Evolutionary conservation across 148 eudicot genomes (phyloP).

Genomic region (Nyssa sinensis): DNA sequence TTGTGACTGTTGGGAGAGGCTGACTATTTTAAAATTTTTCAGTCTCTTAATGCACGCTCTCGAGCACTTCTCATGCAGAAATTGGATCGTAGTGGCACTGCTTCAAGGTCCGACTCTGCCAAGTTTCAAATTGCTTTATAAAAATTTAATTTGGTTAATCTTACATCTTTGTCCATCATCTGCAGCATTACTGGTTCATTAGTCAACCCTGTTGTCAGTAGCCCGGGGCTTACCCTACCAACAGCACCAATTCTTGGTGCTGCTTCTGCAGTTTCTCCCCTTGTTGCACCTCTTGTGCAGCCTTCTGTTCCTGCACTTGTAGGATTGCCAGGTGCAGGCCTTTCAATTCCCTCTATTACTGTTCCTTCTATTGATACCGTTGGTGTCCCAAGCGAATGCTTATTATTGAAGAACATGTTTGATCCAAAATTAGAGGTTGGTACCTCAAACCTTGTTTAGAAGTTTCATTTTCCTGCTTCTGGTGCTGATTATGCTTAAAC

Average conservation of each 20-base stretch:
- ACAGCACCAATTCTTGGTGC: slow-evolving; percentile 39
- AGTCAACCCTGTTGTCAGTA: slow-evolving; percentile 35
- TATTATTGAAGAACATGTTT: slow-evolving; percentile 89
- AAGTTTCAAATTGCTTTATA: slow-evolving; percentile 2
- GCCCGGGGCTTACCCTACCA: slow-evolving; percentile 30
- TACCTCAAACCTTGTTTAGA: background rate
- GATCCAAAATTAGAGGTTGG: slow-evolving; percentile 79
- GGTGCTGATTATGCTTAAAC: slow-evolving; percentile 4
- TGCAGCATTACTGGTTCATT: slow-evolving; percentile 56
- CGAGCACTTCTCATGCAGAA: slow-evolving; percentile 90
- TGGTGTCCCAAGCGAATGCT: slow-evolving; percentile 83
- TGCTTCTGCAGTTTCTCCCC: slow-evolving; percentile 31
- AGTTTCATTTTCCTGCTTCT: slow-evolving; percentile 4
- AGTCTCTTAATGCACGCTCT: slow-evolving; percentile 85
- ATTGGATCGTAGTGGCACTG: slow-evolving; percentile 74
- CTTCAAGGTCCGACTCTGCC: slow-evolving; percentile 49
- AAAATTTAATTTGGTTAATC: slow-evolving; percentile 9
- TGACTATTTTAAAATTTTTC: slow-evolving; percentile 9
- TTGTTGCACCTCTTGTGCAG: slow-evolving; percentile 33
- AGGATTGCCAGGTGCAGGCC: slow-evolving; percentile 38
- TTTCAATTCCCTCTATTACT: slow-evolving; percentile 46
- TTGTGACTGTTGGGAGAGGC: background rate
- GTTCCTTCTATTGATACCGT: slow-evolving; percentile 53
- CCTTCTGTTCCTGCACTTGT: slow-evolving; percentile 32
- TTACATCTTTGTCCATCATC: slow-evolving; percentile 18